These are phyloP conservation scores for Aureobasidium leucospermi DNA, from an alignment of 2,329 filamentous ascomycete species.

Conservation along the genomic window DNA sequence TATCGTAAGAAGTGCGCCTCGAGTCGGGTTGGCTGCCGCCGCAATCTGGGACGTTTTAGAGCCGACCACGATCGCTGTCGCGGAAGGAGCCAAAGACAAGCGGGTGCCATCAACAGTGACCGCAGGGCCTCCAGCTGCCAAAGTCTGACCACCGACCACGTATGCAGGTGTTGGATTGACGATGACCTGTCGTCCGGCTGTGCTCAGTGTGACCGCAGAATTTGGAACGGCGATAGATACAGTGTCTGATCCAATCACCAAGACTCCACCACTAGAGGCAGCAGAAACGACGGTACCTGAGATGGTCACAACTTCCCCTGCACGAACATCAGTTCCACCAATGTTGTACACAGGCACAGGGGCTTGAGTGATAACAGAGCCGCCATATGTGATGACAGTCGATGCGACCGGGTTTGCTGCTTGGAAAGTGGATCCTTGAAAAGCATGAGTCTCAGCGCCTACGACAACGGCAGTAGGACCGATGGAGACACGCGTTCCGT, in stretches of 20 bases:
- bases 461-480: slow-evolving; percentile 14
- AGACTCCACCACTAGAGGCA: slow-evolving; percentile 12
- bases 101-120: slow-evolving; percentile 31
- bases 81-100: slow-evolving; percentile 27
- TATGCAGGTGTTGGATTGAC: slow-evolving; percentile 28
- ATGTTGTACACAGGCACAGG: slow-evolving; percentile 21
- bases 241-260: slow-evolving; percentile 20
- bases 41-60: slow-evolving; percentile 18
- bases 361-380: slow-evolving; percentile 17
- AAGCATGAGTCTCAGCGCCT: slow-evolving; percentile 8
- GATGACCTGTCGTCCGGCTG: slow-evolving; percentile 15
- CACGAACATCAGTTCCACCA: slow-evolving; percentile 22
- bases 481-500: slow-evolving; percentile 26
- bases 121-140: slow-evolving; percentile 28
- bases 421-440: slow-evolving; percentile 2
- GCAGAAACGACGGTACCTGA: slow-evolving; percentile 18
- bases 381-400: slow-evolving; percentile 11
- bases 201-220: not conserved
- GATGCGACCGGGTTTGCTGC: not conserved
- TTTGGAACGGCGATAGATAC: not conserved
- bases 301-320: slow-evolving; percentile 24
- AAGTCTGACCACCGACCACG: slow-evolving; percentile 28
- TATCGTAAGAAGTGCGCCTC: slow-evolving; percentile 27
- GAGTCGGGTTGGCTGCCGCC: slow-evolving; percentile 20
- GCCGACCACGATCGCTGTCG: slow-evolving; percentile 28